Evolutionary conservation across 139 green algal species (phyloP), one percentile per base, ranked within the genome.

Genomic region (Tetradesmus lagerheimii): DNA sequence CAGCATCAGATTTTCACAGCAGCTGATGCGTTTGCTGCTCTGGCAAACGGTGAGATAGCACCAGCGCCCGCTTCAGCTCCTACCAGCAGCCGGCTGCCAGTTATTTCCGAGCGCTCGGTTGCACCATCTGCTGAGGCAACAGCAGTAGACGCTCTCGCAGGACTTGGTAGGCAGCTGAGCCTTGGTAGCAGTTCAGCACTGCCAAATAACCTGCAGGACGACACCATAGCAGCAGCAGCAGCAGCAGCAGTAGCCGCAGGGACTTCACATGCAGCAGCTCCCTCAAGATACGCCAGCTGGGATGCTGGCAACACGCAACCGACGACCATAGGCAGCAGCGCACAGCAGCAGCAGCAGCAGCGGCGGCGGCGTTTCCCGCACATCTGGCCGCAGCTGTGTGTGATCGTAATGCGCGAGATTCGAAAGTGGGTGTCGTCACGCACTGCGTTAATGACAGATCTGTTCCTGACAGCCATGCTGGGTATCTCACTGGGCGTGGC

Each of bases 261-360:
- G 27, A 41, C 80, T 47, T 45, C 80, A 86, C 31, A 31, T 43
- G n/a, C 80, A 45, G 80, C 41, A 16, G 79, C 43, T 29, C 43
- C 79, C 1, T 41, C 41, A 8, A 43, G 43, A 74, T 41, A 41
- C 71, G 39, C 25, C 77, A 83, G 15, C 77, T 25, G 18, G 8
- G 20, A 8, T 31, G 25, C 39, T n/a, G n/a, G n/a, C n/a, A n/a
- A n/a, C n/a, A n/a, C n/a, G n/a, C n/a, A n/a, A n/a, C n/a, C n/a
- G n/a, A n/a, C n/a, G n/a, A 41, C n/a, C 27, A 43, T 5, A 35
- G n/a, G 8, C 79, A 41, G 1, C 79, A 29, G 77, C 75, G 62
- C 23, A 75, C 80, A 50, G 45, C 80, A 47, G n/a, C 80, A 76
- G 45, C 80, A 86, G 80, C 80, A 86, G 80, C 80, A 50, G 45